Evolutionary conservation across 345 rosid genomes (phyloP).

Genomic region (Lagerstroemia speciosa): DNA sequence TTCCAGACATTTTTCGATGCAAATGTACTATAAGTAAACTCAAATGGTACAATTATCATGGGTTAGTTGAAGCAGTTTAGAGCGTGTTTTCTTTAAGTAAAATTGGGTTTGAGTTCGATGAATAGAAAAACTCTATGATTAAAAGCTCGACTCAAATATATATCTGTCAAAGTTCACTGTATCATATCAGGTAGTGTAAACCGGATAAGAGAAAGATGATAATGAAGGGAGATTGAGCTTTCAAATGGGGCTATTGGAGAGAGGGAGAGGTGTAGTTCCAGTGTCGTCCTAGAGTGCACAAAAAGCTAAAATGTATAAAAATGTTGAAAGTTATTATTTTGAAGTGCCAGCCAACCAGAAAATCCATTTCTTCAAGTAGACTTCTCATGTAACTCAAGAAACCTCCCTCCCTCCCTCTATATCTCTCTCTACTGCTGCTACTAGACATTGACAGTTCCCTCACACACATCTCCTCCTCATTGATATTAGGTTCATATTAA

Average conservation of each 20-base stretch:
- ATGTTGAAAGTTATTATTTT: background rate
- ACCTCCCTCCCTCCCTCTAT: conserved; percentile 1
- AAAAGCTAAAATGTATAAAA: conserved; percentile 31
- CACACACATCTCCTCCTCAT: background rate
- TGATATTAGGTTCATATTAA: background rate
- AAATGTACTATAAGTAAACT: too few relatives aligned
- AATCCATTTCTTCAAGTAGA: conserved; percentile 18
- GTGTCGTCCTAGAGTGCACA: conserved; percentile 62
- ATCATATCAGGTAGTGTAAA: too few relatives aligned
- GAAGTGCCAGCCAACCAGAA: conserved; percentile 16
- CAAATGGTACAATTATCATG: background rate
- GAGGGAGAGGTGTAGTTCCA: conserved; percentile 33
- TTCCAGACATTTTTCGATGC: background rate
- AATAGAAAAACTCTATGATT: too few relatives aligned
- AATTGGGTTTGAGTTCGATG: too few relatives aligned
- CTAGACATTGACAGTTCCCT: conserved; percentile 1
- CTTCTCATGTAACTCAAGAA: conserved; percentile 17
- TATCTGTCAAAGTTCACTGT: too few relatives aligned
- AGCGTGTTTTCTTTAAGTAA: too few relatives aligned
- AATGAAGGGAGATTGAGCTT: background rate
- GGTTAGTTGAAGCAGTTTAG: too few relatives aligned
- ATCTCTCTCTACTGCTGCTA: background rate
- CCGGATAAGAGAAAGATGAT: too few relatives aligned
- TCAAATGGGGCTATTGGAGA: conserved; percentile 15
- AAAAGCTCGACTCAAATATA: too few relatives aligned